A percentile compares a stretch with the other conserved stretches of the same genome.
phyloP scores from a whole-genome alignment of 805 yeast genomes.

The Metschnikowia peoriensis region DNA sequence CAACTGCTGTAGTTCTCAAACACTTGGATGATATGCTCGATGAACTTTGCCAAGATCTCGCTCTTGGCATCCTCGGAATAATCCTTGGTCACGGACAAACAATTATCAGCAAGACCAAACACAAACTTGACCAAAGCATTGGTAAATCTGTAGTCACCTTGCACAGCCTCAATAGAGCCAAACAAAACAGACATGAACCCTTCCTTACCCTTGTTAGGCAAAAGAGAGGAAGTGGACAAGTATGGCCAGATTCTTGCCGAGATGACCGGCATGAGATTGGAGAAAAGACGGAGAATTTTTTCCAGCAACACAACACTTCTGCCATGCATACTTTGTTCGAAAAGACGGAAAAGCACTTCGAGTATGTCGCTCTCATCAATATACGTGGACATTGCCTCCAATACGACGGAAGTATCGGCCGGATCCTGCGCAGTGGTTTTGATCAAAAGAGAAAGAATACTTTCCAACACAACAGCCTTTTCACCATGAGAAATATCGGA shows the following conservation, averaged over 20 bases:
- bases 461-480: slow-evolving; percentile 34
- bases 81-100: slow-evolving; percentile 39
- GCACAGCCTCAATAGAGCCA: slow-evolving; percentile 70
- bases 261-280: slow-evolving; percentile 44
- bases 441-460: slow-evolving; percentile 50
- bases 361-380: slow-evolving; percentile 57
- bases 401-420: slow-evolving; percentile 13
- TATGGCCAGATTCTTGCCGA: slow-evolving; percentile 80
- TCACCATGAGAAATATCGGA: slow-evolving; percentile 39
- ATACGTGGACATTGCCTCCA: slow-evolving; percentile 45
- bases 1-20: slow-evolving; percentile 75
- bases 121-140: slow-evolving; percentile 56
- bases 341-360: slow-evolving; percentile 61
- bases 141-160: slow-evolving; percentile 66
- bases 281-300: slow-evolving; percentile 49
- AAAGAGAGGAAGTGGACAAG: slow-evolving; percentile 61
- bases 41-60: slow-evolving; percentile 53
- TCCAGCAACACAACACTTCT: slow-evolving; percentile 48
- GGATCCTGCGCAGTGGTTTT: slow-evolving; percentile 17
- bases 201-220: slow-evolving; percentile 59
- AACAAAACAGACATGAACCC: slow-evolving; percentile 61
- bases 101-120: slow-evolving; percentile 50
- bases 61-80: slow-evolving; percentile 40
- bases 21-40: slow-evolving; percentile 57
- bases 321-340: slow-evolving; percentile 64